A percentile compares a stretch with the other conserved stretches of the same genome.
These are phyloP conservation scores for Lichtheimia ornata DNA, from an alignment of 371 early-diverging fungal genomes.

Conservation along the genomic window DNA sequence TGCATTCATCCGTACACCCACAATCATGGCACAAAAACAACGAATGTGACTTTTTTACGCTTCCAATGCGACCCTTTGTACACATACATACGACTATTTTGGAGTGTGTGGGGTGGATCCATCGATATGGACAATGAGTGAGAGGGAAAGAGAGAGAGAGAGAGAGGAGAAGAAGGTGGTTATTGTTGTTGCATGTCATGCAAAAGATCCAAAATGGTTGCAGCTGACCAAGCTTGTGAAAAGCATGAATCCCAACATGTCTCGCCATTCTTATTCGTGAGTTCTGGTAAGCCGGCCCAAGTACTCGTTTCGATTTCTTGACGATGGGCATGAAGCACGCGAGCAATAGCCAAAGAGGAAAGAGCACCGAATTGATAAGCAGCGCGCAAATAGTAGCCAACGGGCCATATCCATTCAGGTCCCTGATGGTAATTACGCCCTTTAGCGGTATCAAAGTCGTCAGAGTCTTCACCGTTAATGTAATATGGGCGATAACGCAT, in stretches of 20 bases:
- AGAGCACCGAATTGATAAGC: conserved; percentile 68
- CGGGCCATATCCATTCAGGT: conserved; percentile 96
- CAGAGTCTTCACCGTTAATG: conserved; percentile 87
- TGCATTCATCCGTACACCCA: neutral
- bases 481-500: conserved; percentile 89
- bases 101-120: too few species aligned
- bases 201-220: conserved; percentile 69
- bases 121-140: too few species aligned
- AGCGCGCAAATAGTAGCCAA: conserved; percentile 88
- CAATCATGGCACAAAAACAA: too few species aligned
- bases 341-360: conserved; percentile 53
- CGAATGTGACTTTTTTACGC: too few species aligned
- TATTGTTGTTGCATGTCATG: conserved; percentile 23
- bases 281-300: conserved; percentile 93
- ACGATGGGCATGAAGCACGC: conserved; percentile 74
- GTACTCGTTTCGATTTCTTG: conserved; percentile 62
- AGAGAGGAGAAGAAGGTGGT: neutral
- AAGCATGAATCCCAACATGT: conserved; percentile 84
- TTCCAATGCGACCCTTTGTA: too few species aligned
- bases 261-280: conserved; percentile 89
- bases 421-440: conserved; percentile 98
- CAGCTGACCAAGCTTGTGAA: conserved; percentile 95
- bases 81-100: too few species aligned
- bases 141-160: too few species aligned
- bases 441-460: conserved; percentile 82